These are phyloP conservation scores for Colletotrichum sp. DNA, from an alignment of 2,329 filamentous ascomycete genomes.

Conservation along the genomic window DNA sequence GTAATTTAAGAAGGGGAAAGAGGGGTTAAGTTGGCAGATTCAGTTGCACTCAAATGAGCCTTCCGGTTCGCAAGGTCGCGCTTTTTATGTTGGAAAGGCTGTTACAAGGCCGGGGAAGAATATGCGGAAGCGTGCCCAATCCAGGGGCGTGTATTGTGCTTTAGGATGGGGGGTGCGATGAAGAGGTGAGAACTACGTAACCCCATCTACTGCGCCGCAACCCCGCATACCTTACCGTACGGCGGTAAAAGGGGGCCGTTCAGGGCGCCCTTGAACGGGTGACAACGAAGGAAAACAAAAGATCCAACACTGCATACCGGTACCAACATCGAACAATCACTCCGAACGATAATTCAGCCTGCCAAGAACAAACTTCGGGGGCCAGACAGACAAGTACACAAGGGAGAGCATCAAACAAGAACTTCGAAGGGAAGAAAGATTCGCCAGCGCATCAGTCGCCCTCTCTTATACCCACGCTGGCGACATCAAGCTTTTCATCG, in stretches of 20 bases:
- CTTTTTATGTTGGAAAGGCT: background rate
- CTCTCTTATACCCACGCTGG: too few species aligned
- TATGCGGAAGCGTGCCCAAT: background rate
- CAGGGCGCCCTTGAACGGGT: background rate
- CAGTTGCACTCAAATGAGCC: background rate
- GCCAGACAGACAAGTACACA: background rate
- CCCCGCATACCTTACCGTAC: background rate
- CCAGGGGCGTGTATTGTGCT: background rate
- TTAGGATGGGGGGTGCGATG: background rate
- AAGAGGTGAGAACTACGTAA: background rate
- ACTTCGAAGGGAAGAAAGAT: too few species aligned
- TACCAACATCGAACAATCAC: background rate
- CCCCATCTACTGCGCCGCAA: background rate
- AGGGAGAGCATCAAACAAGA: background rate
- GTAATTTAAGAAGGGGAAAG: too few species aligned
- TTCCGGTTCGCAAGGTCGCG: background rate
- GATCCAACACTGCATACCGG: background rate
- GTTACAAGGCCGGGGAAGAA: background rate
- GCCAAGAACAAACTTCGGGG: background rate
- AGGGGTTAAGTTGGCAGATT: background rate
- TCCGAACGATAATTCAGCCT: background rate
- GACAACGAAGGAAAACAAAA: background rate
- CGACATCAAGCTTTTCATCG: too few species aligned
- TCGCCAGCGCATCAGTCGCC: too few species aligned
- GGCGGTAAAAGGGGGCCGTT: background rate